Percentiles rank a stretch among this genome's conserved stretches.
Evolutionary conservation across 176 grass and related monocot species (phyloP).

Genomic region (Ensete ventricosum): DNA sequence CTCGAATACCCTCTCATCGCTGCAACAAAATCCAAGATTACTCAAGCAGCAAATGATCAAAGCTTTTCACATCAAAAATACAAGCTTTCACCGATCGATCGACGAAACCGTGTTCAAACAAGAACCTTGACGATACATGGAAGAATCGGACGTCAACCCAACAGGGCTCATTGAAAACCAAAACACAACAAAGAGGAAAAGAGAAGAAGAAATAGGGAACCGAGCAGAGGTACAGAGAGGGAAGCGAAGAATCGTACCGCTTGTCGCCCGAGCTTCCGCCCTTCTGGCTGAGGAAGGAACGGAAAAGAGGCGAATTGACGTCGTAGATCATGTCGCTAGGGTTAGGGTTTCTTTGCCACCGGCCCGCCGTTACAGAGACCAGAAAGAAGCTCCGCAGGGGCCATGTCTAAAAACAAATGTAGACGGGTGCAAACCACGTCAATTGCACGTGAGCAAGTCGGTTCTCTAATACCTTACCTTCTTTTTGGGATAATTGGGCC

Average conservation of each 20-base stretch:
- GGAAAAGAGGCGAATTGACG: conserved; percentile 58
- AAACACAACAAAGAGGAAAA: background rate
- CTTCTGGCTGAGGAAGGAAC: conserved; percentile 80
- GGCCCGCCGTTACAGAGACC: too few relatives aligned
- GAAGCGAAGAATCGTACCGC: conserved; percentile 18
- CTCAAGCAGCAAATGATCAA: background rate
- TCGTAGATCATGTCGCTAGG: conserved; percentile 52
- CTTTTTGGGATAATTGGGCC: too few relatives aligned
- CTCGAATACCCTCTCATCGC: too few relatives aligned
- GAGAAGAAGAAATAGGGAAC: background rate
- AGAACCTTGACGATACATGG: background rate
- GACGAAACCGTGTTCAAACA: background rate
- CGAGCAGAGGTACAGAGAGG: background rate
- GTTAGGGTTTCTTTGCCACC: background rate
- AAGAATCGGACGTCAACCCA: background rate
- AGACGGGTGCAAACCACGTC: too few relatives aligned
- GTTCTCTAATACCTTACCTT: too few relatives aligned
- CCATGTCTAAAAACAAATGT: too few relatives aligned
- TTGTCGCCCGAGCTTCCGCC: conserved; percentile 47
- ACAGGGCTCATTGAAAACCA: background rate
- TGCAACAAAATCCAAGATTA: too few relatives aligned
- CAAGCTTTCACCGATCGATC: background rate
- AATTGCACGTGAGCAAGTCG: too few relatives aligned
- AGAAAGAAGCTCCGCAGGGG: too few relatives aligned
- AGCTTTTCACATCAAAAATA: background rate